phyloP scores from a whole-genome alignment of 495 filamentous ascomycete species.

The Parachaetomium inaequale region DNA sequence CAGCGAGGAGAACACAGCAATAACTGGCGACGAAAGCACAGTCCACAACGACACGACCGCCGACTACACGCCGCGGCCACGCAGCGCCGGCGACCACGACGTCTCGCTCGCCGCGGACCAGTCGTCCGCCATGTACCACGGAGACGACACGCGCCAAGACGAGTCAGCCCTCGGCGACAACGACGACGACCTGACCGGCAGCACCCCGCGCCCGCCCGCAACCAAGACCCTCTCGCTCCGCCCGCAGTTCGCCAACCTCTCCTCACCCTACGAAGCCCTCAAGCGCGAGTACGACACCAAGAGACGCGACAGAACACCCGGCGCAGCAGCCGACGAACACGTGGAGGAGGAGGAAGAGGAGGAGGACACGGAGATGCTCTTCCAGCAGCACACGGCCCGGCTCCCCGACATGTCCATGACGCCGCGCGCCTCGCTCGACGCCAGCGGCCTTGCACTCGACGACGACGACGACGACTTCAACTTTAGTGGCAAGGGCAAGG shows the following conservation, averaged over 20 bases:
- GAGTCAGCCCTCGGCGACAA: slow-evolving; percentile 53
- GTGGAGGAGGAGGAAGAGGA: slow-evolving; percentile 26
- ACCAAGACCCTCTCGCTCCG: slow-evolving; percentile 38
- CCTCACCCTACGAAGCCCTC: slow-evolving; percentile 64
- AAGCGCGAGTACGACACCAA: slow-evolving; percentile 51
- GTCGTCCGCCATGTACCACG: slow-evolving; percentile 31
- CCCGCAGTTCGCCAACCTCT: slow-evolving; percentile 56
- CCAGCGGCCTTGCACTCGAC: slow-evolving; percentile 24
- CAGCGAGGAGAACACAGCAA: slow-evolving; percentile 50
- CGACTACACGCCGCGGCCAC: slow-evolving; percentile 42
- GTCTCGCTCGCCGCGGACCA: slow-evolving; percentile 39
- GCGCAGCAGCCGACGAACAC: not conserved
- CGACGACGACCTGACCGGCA: slow-evolving; percentile 49
- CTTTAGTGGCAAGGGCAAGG: slow-evolving; percentile 33
- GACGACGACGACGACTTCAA: slow-evolving; percentile 40
- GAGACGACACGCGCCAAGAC: slow-evolving; percentile 33
- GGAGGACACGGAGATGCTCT: slow-evolving; percentile 44
- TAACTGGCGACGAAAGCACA: slow-evolving; percentile 34
- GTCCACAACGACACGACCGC: slow-evolving; percentile 39
- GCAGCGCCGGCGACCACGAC: slow-evolving; percentile 34
- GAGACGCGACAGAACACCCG: slow-evolving; percentile 13
- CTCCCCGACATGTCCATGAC: slow-evolving; percentile 59
- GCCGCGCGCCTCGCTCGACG: slow-evolving; percentile 36
- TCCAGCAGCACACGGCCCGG: slow-evolving; percentile 41
- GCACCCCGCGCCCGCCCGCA: slow-evolving; percentile 50